Evolutionary conservation across 2,329 filamentous ascomycete genomes (phyloP), one percentile per base, ranked within the genome.

Genomic region (Exophiala xenobiotica): DNA sequence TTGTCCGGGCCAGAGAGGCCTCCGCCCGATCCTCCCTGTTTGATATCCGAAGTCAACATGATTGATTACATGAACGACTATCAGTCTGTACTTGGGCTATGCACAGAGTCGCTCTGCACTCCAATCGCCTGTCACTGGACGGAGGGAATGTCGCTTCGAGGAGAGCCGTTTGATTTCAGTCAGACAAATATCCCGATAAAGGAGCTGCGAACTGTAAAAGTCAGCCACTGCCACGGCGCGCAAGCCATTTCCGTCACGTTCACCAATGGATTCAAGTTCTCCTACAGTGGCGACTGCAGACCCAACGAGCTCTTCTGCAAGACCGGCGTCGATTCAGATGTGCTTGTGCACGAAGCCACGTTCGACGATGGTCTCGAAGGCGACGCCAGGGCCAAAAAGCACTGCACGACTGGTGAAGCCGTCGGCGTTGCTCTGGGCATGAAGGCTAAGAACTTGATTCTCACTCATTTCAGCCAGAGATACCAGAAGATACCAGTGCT

Each of bases 391-490:
- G 88, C 86, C 45, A 99, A 99, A 80, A 90, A 87, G 65, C 93
- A 99, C 74, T 88, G 81, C 31, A 99, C 93, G 6, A 88, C 90
- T 56, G 80, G 80, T 11, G 93, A 99, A 72, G 93, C 93, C 1
- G 78, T 99, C 3, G 78, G 76, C 38, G 80, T 97, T 2, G 92
- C 86, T 1, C 77, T 79, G 9, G 72, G 76, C 39, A 99, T 99
- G 93, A 70, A 79, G 22, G 93, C 91, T 0, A 81, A 85, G 58
- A 78, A 88, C 12, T 85, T 93, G 12, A 73, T 99, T 49, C 77
- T 99, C 42, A 99, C 93, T 6, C 93, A 99, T 68, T 99, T 99
- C 71, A 91, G 86, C 49, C 93, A 99, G 73, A 80, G 93, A 6
- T 99, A 99, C 69, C 86, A 89, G 63, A 92, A 92, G 70, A 75